Conservation (phyloP, 2,329 filamentous ascomycete genomes). For the Diaporthe sp. region DNA sequence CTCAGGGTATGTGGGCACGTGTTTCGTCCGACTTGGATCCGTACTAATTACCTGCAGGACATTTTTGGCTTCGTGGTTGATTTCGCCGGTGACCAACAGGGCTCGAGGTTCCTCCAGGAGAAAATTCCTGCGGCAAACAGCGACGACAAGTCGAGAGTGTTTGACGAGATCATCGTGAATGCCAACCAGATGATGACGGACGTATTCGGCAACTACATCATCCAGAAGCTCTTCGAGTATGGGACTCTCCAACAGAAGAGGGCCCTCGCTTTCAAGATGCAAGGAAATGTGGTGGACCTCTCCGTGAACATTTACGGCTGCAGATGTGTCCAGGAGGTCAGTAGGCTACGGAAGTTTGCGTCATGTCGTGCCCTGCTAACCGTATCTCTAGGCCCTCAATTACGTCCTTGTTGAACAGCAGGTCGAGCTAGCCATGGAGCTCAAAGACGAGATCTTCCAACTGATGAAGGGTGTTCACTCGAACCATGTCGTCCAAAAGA, state of each 20-base stretch:
- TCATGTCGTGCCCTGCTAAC: constrained; percentile 30
- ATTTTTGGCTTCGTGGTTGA: constrained; percentile 91
- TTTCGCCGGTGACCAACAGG: constrained; percentile 95
- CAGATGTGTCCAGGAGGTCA: constrained; percentile 92
- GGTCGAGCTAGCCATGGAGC: constrained; percentile 83
- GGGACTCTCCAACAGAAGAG: constrained; percentile 95
- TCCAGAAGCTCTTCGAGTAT: constrained; percentile 97
- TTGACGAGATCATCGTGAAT: constrained; percentile 88
- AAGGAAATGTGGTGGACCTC: constrained; percentile 82
- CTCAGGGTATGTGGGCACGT: constrained; percentile 71
- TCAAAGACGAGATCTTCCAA: constrained; percentile 80
- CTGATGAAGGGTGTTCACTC: constrained; percentile 91
- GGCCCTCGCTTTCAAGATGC: constrained; percentile 87
- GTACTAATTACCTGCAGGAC: constrained; percentile 63
- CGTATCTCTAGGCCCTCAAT: constrained; percentile 78
- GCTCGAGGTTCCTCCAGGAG: constrained; percentile 94
- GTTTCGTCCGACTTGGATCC: background rate
- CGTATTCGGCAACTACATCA: constrained; percentile 98
- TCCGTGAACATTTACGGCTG: constrained; percentile 94
- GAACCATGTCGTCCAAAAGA: constrained; percentile 97
- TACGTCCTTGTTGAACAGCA: constrained; percentile 94
- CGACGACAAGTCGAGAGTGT: constrained; percentile 93
- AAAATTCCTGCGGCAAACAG: constrained; percentile 94
- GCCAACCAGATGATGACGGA: constrained; percentile 93
- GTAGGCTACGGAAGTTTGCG: constrained; percentile 41